Evolutionary conservation across 2,329 filamentous ascomycete species (phyloP).

Genomic region (Thermothelomyces thermophilus): DNA sequence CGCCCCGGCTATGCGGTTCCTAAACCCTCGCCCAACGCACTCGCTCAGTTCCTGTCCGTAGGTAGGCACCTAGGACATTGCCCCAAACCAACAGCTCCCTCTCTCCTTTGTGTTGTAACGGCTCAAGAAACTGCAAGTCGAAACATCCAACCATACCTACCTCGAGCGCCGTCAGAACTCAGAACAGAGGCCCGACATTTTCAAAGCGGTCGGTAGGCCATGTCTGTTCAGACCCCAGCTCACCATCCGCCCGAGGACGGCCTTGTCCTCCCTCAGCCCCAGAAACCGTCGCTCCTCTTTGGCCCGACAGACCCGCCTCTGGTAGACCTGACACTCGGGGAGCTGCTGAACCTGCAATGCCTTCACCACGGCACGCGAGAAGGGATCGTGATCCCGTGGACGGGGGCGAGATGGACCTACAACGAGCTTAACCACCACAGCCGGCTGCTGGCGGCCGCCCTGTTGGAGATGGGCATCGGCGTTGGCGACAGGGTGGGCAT

Average conservation of each 20-base stretch:
- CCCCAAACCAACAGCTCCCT: neutral
- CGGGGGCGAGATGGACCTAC: conserved; percentile 67
- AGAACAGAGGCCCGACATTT: no score
- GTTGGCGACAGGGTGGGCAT: conserved; percentile 66
- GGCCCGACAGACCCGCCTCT: conserved; percentile 64
- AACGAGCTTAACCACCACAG: conserved; percentile 57
- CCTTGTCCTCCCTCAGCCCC: conserved; percentile 18
- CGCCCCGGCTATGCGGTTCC: conserved; percentile 9
- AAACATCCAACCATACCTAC: no score
- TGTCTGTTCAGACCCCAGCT: conserved; percentile 17
- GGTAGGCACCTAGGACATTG: neutral
- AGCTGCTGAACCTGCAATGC: conserved; percentile 65
- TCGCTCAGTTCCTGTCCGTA: no score
- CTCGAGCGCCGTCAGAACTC: no score
- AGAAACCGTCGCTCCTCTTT: conserved; percentile 54
- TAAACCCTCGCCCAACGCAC: neutral
- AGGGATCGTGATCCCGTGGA: conserved; percentile 70
- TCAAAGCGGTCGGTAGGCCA: conserved; percentile 4
- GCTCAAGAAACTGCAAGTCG: neutral
- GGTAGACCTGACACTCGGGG: conserved; percentile 63
- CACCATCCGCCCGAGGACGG: conserved; percentile 13
- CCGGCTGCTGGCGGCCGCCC: conserved; percentile 54
- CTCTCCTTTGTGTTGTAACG: neutral
- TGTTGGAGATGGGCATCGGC: conserved; percentile 60
- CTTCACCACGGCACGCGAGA: conserved; percentile 59